Evolutionary conservation across 2,329 filamentous ascomycete genomes (phyloP).

Genomic region (Colletotrichum orchidophilum): DNA sequence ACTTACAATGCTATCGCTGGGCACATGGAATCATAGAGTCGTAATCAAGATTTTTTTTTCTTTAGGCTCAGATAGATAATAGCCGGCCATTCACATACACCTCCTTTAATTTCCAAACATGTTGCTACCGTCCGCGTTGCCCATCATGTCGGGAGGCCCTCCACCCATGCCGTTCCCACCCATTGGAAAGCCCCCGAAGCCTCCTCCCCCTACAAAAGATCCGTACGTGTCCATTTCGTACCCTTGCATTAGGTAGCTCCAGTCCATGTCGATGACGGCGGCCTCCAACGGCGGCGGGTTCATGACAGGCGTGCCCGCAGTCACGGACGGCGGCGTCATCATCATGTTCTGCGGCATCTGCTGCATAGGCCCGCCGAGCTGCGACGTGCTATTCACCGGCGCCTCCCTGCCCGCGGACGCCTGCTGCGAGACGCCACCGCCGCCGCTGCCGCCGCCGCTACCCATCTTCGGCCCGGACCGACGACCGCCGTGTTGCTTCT

Average conservation of each 20-base stretch:
- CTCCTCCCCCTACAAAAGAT: constrained; percentile 39
- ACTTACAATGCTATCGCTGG: neutral
- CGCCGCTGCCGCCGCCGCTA: neutral
- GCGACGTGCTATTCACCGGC: constrained; percentile 36
- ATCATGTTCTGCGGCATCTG: constrained; percentile 41
- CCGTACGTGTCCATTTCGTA: constrained; percentile 47
- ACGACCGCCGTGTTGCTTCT: constrained; percentile 33
- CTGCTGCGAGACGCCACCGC: constrained; percentile 4
- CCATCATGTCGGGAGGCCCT: constrained; percentile 37
- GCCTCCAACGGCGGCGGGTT: constrained; percentile 38
- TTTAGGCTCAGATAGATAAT: neutral
- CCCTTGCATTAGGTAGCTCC: constrained; percentile 57
- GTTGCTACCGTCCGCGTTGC: constrained; percentile 30
- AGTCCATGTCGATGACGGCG: constrained; percentile 55
- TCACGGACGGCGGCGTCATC: constrained; percentile 42
- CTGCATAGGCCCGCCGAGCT: constrained; percentile 34
- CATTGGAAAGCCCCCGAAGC: constrained; percentile 34
- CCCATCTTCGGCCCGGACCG: constrained; percentile 5
- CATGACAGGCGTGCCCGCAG: constrained; percentile 35
- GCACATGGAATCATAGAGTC: neutral
- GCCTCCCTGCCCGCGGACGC: constrained; percentile 40
- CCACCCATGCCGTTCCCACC: constrained; percentile 30
- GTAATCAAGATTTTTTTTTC: neutral
- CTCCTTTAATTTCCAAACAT: constrained; percentile 27
- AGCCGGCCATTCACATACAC: neutral